Evolutionary conservation across 306 rosid species (phyloP).

Genomic region (Bauhinia variegata): DNA sequence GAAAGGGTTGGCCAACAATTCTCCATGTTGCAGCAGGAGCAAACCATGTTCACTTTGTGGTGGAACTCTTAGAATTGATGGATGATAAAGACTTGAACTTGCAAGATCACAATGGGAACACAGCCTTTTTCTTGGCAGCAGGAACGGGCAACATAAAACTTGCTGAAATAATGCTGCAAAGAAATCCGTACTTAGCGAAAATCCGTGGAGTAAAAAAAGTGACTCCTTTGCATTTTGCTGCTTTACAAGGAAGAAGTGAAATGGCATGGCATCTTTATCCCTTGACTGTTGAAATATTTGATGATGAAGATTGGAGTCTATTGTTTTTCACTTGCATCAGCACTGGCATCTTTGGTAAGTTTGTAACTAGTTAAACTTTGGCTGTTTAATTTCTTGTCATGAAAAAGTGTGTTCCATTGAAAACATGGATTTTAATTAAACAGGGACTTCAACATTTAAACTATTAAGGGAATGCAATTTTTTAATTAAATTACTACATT

Average conservation of each 20-base stretch:
- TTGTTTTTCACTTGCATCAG: slow-evolving; percentile 42
- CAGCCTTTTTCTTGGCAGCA: slow-evolving; percentile 46
- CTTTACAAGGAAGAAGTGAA: slow-evolving; percentile 39
- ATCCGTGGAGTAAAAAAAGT: slow-evolving; percentile 19
- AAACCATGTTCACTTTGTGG: slow-evolving; percentile 8
- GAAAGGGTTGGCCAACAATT: slow-evolving; percentile 21
- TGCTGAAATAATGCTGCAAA: not conserved
- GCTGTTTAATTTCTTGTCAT: no score
- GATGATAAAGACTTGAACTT: not conserved
- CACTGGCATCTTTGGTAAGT: slow-evolving; percentile 31
- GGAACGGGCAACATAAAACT: slow-evolving; percentile 22
- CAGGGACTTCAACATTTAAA: no score
- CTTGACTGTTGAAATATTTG: not conserved
- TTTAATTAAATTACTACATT: no score
- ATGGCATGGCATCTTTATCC: slow-evolving; percentile 27
- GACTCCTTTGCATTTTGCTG: slow-evolving; percentile 39
- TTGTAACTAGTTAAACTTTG: not conserved
- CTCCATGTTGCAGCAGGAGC: slow-evolving; percentile 41
- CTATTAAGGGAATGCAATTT: no score
- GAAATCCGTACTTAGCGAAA: not conserved
- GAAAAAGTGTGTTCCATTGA: no score
- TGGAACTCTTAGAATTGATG: not conserved
- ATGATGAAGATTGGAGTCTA: not conserved
- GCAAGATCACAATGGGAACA: slow-evolving; percentile 32
- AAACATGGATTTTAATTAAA: no score